Evolutionary conservation across 805 yeast species (phyloP).

Genomic region (Zygosaccharomyces kombuchaensis): DNA sequence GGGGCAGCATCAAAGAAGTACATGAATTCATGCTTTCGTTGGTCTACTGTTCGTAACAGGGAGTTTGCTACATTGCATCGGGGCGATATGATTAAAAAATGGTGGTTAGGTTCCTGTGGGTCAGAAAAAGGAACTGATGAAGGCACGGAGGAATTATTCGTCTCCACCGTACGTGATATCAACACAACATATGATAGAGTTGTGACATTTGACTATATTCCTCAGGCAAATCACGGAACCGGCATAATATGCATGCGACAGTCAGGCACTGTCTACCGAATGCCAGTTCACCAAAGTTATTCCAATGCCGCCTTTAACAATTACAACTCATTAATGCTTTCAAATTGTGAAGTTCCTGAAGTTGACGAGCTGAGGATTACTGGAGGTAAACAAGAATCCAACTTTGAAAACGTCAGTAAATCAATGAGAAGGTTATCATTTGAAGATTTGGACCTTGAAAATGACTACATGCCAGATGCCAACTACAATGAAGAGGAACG

Average conservation of each 20-base stretch:
- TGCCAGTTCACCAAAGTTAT: conserved; percentile 67
- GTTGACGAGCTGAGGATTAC: conserved; percentile 29
- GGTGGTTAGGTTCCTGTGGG: conserved; percentile 67
- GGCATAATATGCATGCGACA: conserved; percentile 84
- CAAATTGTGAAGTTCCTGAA: conserved; percentile 38
- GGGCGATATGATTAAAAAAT: conserved; percentile 72
- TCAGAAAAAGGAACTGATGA: conserved; percentile 14
- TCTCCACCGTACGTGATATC: conserved; percentile 69
- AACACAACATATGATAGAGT: conserved; percentile 77
- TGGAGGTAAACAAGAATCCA: conserved; percentile 18
- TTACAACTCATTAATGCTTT: conserved; percentile 56
- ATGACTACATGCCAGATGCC: conserved; percentile 18
- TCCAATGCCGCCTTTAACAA: conserved; percentile 63
- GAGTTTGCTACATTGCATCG: conserved; percentile 78
- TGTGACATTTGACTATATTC: conserved; percentile 79
- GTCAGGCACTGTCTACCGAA: conserved; percentile 79
- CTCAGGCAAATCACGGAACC: conserved; percentile 50
- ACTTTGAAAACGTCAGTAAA: conserved; percentile 19
- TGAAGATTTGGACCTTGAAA: conserved; percentile 32
- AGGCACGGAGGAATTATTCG: conserved; percentile 59
- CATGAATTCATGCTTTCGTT: conserved; percentile 61
- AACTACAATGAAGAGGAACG: conserved; percentile 20
- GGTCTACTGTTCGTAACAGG: conserved; percentile 59
- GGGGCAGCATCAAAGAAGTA: conserved; percentile 57
- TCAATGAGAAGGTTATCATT: conserved; percentile 26